Conservation (phyloP, 257 asterid genomes). For the Nicotiana obtusifolia region DNA sequence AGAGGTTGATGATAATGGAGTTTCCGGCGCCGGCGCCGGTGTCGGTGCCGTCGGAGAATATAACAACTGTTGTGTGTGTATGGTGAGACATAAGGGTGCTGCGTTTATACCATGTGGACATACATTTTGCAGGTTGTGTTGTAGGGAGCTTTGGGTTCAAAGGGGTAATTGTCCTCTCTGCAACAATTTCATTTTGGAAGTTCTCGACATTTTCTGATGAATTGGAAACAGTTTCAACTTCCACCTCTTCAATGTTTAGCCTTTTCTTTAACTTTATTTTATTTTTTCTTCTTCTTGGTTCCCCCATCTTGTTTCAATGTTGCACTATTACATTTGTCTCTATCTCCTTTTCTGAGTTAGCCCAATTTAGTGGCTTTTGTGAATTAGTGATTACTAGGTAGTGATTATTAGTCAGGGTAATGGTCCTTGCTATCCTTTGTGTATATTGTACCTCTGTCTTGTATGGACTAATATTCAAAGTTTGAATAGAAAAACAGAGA, state of each 20-base stretch:
- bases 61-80: conserved; percentile 59
- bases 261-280: not conserved
- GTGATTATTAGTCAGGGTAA: not conserved
- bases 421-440: not conserved
- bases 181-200: conserved; percentile 72
- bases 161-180: conserved; percentile 90
- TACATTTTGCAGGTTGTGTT: conserved; percentile 71
- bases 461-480: not conserved
- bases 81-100: conserved; percentile 76
- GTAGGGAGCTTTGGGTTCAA: conserved; percentile 75
- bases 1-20: conserved; percentile 37
- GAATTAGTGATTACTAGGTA: not conserved
- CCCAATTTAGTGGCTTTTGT: too few relatives aligned
- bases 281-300: not conserved
- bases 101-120: conserved; percentile 75
- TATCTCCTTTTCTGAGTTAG: not conserved
- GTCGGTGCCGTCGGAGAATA: conserved; percentile 14
- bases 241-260: not conserved
- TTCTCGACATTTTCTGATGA: conserved; percentile 73
- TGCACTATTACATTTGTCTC: not conserved
- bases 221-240: not conserved
- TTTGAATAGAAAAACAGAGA: not conserved
- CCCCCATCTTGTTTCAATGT: not conserved
- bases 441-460: not conserved
- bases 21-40: conserved; percentile 22